These are phyloP conservation scores for Hypocrella siamensis DNA, from an alignment of 2,329 filamentous ascomycete genomes.

Conservation along the genomic window DNA sequence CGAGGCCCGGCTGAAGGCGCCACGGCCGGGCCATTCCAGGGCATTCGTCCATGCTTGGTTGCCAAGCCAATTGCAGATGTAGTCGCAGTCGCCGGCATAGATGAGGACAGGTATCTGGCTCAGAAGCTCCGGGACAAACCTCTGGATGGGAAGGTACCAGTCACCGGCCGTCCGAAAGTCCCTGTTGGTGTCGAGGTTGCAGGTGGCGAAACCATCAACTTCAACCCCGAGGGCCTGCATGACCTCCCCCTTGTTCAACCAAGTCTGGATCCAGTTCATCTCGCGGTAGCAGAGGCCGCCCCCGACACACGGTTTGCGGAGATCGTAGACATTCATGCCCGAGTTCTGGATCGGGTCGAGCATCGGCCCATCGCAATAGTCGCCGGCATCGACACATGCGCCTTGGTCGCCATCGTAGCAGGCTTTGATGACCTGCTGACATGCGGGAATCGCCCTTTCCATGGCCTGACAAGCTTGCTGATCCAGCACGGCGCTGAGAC, in stretches of 20 bases:
- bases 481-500: slow-evolving; percentile 75
- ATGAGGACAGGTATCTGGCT: slow-evolving; percentile 87
- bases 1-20: slow-evolving; percentile 57
- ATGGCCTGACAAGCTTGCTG: slow-evolving; percentile 76
- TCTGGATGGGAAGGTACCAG: slow-evolving; percentile 97
- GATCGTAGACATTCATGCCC: slow-evolving; percentile 81
- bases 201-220: slow-evolving; percentile 70
- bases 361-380: slow-evolving; percentile 96
- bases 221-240: slow-evolving; percentile 79
- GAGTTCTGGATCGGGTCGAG: slow-evolving; percentile 62
- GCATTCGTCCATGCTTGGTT: slow-evolving; percentile 90
- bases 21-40: slow-evolving; percentile 82
- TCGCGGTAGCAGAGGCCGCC: slow-evolving; percentile 73
- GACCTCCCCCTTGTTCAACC: no score
- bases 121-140: slow-evolving; percentile 68
- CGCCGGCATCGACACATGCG: slow-evolving; percentile 80
- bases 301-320: slow-evolving; percentile 84
- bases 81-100: slow-evolving; percentile 80
- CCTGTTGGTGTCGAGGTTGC: slow-evolving; percentile 94
- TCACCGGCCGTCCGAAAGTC: slow-evolving; percentile 83
- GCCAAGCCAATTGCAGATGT: slow-evolving; percentile 94
- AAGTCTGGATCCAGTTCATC: no score
- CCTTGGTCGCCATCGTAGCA: slow-evolving; percentile 89
- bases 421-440: no score
- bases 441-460: no score